Evolutionary conservation across 108 stramenopile genomes (phyloP), one percentile per base, ranked within the genome.

Genomic region (Cyclotella choctawhatcheeana): DNA sequence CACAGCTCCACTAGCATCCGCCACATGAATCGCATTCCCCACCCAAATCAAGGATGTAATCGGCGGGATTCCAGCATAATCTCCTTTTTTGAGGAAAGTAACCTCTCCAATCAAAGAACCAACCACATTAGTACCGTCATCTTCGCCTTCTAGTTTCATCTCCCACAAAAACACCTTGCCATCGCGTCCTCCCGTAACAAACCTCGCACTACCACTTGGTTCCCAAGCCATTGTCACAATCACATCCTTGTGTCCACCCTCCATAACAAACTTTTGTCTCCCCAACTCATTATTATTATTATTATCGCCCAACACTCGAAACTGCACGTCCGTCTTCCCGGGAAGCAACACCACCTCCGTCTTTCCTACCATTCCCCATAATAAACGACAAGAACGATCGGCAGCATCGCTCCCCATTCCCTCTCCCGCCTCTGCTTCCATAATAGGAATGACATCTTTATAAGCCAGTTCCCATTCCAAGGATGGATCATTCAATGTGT

Each of bases 131-230:
- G 5, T 4, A 44, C n/a, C 65, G 7, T n/a, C 50, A 17, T 54
- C 64, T 5, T 12, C 14, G 1, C 1, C 22, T 17, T 58, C 64
- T 8, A 58, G n/a, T 13, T 52, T 60, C 74, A 85, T 47, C 48
- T 86, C 63, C 92, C 92, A 93, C 0, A 90, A 60, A 29, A 85
- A 53, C 1, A 90, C 26, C 47, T 73, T 75, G 0, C 84, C 86
- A 58, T 93, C 89, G 6, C 86, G 79, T 45, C 88, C 90, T 25
- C 73, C 75, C 26, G 90, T 84, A 35, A 90, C 70, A 50, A 88
- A 35, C 26, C 44, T 33, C 3, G 6, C 44, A 8, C 18, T 52
- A 0, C 48, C n/a, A n/a, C n/a, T n/a, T n/a, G n/a, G n/a, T n/a
- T n/a, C 26, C 65, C 76, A 60, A 5, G 72, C 83, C 54, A 87